These are phyloP conservation scores for Penicillium atrosanguineum DNA, from an alignment of 495 filamentous ascomycete species.

Conservation along the genomic window DNA sequence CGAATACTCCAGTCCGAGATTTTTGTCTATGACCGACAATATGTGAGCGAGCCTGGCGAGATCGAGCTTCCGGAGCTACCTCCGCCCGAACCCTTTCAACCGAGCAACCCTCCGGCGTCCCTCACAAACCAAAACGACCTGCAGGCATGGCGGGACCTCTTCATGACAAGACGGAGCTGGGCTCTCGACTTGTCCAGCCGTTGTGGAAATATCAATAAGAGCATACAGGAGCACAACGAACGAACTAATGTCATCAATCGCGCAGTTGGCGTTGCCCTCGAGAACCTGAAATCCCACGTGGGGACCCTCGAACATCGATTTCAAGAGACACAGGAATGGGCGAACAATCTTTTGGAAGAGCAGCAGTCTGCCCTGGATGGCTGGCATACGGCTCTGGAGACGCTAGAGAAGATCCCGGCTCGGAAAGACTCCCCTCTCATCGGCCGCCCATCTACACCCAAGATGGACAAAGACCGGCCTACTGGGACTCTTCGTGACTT, in stretches of 20 bases:
- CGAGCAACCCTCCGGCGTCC: slow-evolving; percentile 65
- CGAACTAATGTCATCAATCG: slow-evolving; percentile 71
- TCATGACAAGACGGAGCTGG: slow-evolving; percentile 71
- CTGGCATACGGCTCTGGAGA: slow-evolving; percentile 66
- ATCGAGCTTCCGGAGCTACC: slow-evolving; percentile 54
- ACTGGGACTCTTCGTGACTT: slow-evolving; percentile 65
- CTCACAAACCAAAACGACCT: slow-evolving; percentile 70
- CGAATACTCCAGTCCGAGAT: slow-evolving; percentile 66
- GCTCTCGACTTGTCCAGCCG: slow-evolving; percentile 63
- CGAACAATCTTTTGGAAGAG: slow-evolving; percentile 65
- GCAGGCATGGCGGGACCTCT: slow-evolving; percentile 78
- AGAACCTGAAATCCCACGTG: slow-evolving; percentile 77
- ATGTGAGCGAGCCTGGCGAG: slow-evolving; percentile 45
- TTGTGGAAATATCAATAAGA: slow-evolving; percentile 56
- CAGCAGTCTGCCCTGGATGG: slow-evolving; percentile 61
- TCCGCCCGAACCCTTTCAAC: slow-evolving; percentile 55
- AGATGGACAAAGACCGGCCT: slow-evolving; percentile 30
- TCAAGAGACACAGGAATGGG: slow-evolving; percentile 69
- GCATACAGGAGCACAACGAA: slow-evolving; percentile 51
- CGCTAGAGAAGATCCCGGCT: slow-evolving; percentile 59
- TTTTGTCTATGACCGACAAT: slow-evolving; percentile 78
- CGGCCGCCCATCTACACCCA: slow-evolving; percentile 42
- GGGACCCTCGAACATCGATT: slow-evolving; percentile 71
- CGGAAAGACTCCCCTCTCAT: slow-evolving; percentile 57
- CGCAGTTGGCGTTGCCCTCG: slow-evolving; percentile 72